Percentiles rank a stretch among this genome's conserved stretches.
These are phyloP conservation scores for Rubia tinctorum DNA, from an alignment of 305 asterid genomes.

Conservation along the genomic window DNA sequence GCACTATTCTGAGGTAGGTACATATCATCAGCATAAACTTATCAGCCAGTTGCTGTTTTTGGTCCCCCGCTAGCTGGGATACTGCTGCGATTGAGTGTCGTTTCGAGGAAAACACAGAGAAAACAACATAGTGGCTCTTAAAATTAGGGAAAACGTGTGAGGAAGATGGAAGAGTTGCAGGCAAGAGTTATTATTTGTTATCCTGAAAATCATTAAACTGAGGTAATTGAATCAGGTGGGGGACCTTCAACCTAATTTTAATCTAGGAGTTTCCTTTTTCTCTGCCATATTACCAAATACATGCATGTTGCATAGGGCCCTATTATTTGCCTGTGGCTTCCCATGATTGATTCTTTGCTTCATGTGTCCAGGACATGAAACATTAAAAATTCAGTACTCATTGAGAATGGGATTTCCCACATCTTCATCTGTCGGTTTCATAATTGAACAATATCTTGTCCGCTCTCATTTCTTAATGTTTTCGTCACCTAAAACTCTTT, in stretches of 20 bases:
- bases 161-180: background rate
- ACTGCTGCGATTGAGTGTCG: background rate
- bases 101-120: background rate
- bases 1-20: background rate
- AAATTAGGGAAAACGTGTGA: background rate
- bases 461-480: background rate
- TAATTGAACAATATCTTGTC: constrained; percentile 4
- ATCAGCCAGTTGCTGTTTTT: background rate
- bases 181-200: constrained; percentile 17
- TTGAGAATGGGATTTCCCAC: constrained; percentile 15
- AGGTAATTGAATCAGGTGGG: constrained; percentile 22
- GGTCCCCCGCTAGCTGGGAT: constrained; percentile 6
- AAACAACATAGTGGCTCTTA: background rate
- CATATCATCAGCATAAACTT: background rate
- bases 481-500: background rate
- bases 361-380: constrained; percentile 13
- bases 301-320: constrained; percentile 3
- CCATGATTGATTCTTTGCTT: constrained; percentile 22
- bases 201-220: constrained; percentile 14
- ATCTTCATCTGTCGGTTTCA: constrained; percentile 16
- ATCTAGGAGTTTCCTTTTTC: constrained; percentile 7
- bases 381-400: background rate
- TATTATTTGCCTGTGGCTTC: constrained; percentile 14
- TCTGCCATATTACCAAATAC: constrained; percentile 8
- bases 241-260: constrained; percentile 16